Percentiles rank a stretch among this genome's conserved stretches.
Evolutionary conservation across 129 eudicot species (phyloP).

Genomic region (Ambrosia trifida): DNA sequence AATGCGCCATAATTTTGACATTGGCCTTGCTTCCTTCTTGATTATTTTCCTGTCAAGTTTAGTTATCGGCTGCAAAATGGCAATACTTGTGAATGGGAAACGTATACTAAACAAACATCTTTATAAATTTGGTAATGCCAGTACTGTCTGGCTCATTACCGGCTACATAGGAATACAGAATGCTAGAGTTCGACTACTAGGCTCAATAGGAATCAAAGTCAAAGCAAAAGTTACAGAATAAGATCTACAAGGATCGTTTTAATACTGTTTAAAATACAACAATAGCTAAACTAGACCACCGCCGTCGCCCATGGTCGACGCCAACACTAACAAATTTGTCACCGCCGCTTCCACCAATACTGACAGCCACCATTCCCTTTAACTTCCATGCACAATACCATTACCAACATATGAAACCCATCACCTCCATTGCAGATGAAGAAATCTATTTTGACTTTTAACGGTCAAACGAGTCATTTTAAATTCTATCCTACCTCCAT

Average conservation of each 20-base stretch:
- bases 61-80: too few relatives aligned
- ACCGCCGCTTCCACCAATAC: neutral
- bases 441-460: constrained; percentile 26
- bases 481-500: neutral
- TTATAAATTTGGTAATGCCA: too few relatives aligned
- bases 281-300: neutral
- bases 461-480: constrained; percentile 22
- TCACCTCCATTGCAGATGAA: constrained; percentile 29
- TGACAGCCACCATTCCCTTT: neutral
- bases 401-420: constrained; percentile 8
- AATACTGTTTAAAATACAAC: neutral
- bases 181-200: too few relatives aligned
- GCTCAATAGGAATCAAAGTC: too few relatives aligned
- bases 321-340: neutral
- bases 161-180: too few relatives aligned
- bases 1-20: too few relatives aligned
- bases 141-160: too few relatives aligned
- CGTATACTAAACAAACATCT: too few relatives aligned
- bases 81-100: too few relatives aligned
- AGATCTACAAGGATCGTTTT: neutral
- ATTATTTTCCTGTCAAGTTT: too few relatives aligned
- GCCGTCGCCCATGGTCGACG: neutral
- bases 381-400: constrained; percentile 3
- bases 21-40: too few relatives aligned
- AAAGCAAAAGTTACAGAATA: too few relatives aligned